Evolutionary conservation across 2,329 filamentous ascomycete genomes (phyloP), one percentile per base, ranked within the genome.

Genomic region (Zymoseptoria pseudotritici): DNA sequence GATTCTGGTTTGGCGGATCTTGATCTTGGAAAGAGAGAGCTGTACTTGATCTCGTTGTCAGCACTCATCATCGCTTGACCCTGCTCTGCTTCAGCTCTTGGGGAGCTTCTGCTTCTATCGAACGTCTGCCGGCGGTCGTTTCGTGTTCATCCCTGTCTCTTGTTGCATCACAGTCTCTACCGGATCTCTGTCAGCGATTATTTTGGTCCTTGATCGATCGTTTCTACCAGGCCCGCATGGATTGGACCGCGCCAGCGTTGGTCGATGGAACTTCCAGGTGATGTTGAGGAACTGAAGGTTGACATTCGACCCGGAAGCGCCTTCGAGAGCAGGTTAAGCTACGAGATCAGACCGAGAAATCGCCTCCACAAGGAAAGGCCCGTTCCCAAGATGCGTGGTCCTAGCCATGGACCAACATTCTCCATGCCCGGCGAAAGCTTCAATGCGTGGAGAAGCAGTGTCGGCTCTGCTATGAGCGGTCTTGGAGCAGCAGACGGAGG

Each of bases 181-280:
- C 49, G 55, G 46, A 42, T 2, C 11, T 46, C 36, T 46, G 36
- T 46, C 36, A n/a, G 17, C 36, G 6, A 2, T 46, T n/a, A 17
- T 46, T 46, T 46, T 17, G 36, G 36, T n/a, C 36, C 36, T 46
- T 42, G 36, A 42, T 42, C 13, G 36, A 17, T n/a, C 36, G 3
- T 17, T 17, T 6, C 17, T 6, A n/a, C 51, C 52, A 51, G 56
- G 61, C 56, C 66, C 69, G 66, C 57, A 70, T 70, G 68, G 67
- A 67, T 65, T 54, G 59, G 52, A 46, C 36, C 13, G 36, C 36
- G 36, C 54, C n/a, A 51, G 56, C 50, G 55, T 17, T 54, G 36
- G 58, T 58, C 61, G 63, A 70, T 70, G 68, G 66, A 69, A 59
- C 62, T 56, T 50, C 58, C 60, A 60, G 61, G 66, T 59, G 60